These are phyloP conservation scores for Chenopodium formosanum DNA, from an alignment of 148 eudicot species.

Conservation along the genomic window DNA sequence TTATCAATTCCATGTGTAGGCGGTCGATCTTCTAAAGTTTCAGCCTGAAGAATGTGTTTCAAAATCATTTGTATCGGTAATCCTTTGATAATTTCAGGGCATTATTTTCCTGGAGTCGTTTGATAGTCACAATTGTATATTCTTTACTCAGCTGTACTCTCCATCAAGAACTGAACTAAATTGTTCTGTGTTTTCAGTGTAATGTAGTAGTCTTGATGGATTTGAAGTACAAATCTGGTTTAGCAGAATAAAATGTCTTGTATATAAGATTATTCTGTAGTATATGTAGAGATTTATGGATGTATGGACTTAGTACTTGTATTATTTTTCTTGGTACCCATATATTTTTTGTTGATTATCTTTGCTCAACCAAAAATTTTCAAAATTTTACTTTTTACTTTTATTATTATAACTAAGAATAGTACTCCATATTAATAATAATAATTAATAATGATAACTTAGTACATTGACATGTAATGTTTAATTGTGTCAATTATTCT, in stretches of 20 bases:
- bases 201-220: background rate
- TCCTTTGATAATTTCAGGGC: background rate
- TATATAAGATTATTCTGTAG: background rate
- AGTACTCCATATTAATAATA: too few relatives aligned
- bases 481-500: too few relatives aligned
- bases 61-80: background rate
- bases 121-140: background rate
- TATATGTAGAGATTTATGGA: background rate
- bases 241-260: background rate
- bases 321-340: too few relatives aligned
- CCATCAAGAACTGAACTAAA: background rate
- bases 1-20: background rate
- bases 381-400: too few relatives aligned
- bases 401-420: too few relatives aligned
- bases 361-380: too few relatives aligned
- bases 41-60: background rate
- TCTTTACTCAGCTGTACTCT: background rate
- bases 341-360: too few relatives aligned
- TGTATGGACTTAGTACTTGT: background rate
- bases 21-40: background rate
- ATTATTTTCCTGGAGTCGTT: background rate
- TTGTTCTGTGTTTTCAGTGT: background rate
- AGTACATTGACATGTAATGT: too few relatives aligned
- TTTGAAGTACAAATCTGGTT: background rate
- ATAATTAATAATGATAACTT: too few relatives aligned